These are phyloP conservation scores for Candida labiduridarum DNA, from an alignment of 1,139 yeast species.

Conservation along the genomic window DNA sequence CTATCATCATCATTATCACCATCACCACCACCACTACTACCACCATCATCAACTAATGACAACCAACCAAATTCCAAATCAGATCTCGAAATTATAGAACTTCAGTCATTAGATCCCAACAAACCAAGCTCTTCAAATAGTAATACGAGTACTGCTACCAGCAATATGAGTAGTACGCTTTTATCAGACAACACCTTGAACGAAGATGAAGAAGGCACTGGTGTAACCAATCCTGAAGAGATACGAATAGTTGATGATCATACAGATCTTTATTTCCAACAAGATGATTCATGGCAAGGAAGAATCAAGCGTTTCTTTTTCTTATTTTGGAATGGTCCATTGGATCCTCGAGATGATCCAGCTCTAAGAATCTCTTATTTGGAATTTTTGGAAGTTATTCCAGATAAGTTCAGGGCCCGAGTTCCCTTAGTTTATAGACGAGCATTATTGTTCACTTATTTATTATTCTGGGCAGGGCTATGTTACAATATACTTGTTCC, in stretches of 20 bases:
- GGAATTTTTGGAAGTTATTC: conserved; percentile 43
- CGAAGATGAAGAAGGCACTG: background rate
- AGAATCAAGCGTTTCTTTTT: conserved; percentile 10
- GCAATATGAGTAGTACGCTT: background rate
- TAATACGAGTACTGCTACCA: background rate
- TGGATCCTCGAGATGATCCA: conserved; percentile 47
- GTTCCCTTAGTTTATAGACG: conserved; percentile 30
- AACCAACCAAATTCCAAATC: background rate
- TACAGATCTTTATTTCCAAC: conserved; percentile 1
- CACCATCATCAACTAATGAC: background rate
- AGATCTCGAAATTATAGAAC: background rate
- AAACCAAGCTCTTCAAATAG: background rate
- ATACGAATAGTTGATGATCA: background rate
- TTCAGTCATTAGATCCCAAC: background rate
- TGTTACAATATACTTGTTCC: conserved; percentile 36
- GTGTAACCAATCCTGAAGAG: background rate
- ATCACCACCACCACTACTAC: background rate
- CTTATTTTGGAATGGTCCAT: conserved; percentile 56
- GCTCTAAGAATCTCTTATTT: conserved; percentile 36
- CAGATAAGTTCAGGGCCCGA: conserved; percentile 36
- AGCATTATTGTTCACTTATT: conserved; percentile 37
- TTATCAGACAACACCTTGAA: background rate
- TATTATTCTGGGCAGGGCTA: conserved; percentile 35
- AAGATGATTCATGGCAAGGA: background rate
- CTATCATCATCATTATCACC: background rate